phyloP scores from a whole-genome alignment of 352 stramenopile species.

The Elongisporangium prolatum region DNA sequence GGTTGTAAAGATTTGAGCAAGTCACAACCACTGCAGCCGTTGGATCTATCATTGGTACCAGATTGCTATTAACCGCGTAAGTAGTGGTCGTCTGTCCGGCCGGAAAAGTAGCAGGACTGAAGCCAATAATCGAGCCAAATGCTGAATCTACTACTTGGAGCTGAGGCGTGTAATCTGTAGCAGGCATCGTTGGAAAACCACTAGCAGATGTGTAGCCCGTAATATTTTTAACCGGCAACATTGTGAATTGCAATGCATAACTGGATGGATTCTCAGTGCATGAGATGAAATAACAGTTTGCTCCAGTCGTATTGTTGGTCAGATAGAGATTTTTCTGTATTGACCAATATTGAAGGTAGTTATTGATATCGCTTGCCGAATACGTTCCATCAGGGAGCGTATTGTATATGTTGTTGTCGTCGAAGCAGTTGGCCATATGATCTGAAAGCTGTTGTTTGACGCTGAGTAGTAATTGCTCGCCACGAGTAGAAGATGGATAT shows the following conservation, averaged over 20 bases:
- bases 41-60: conserved; percentile 13
- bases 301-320: conserved; percentile 16
- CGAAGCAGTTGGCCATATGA: conserved; percentile 19
- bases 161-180: conserved; percentile 6
- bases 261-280: conserved; percentile 10
- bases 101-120: conserved; percentile 6
- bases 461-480: too few relatives aligned
- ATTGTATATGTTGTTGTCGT: conserved; percentile 18
- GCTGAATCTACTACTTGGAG: conserved; percentile 5
- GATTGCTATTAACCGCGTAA: conserved; percentile 13
- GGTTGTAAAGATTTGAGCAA: conserved; percentile 16
- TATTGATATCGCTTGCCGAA: conserved; percentile 14
- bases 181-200: conserved; percentile 8
- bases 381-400: conserved; percentile 18
- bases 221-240: conserved; percentile 3
- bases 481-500: too few relatives aligned
- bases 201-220: conserved; percentile 4
- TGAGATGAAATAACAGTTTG: conserved; percentile 17
- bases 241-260: conserved; percentile 8
- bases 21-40: conserved; percentile 3
- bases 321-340: conserved; percentile 23
- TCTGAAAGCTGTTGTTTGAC: conserved; percentile 12
- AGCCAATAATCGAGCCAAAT: conserved; percentile 11
- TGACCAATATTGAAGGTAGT: conserved; percentile 17
- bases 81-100: conserved; percentile 1